Conservation (phyloP, 768 basidiomycete species). For the Grammothele lineata region DNA sequence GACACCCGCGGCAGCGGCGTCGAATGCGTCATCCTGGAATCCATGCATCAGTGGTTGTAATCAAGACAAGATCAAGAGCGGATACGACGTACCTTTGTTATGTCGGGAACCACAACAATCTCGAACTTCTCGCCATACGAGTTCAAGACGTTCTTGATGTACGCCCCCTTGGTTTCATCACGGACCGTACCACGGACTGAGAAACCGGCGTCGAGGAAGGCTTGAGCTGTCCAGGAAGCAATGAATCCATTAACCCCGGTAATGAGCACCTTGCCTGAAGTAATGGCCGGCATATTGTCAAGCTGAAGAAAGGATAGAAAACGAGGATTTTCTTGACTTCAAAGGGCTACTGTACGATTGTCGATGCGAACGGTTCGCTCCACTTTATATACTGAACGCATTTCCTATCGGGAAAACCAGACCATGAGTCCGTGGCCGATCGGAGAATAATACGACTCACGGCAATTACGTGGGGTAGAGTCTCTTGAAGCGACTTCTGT, state of each 20-base stretch:
- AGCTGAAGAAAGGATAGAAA: no score
- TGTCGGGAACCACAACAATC: conserved; percentile 43
- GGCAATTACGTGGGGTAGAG: no score
- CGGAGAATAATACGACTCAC: no score
- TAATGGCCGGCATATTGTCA: conserved; percentile 19
- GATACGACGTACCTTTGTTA: conserved; percentile 31
- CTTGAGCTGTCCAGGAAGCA: conserved; percentile 25
- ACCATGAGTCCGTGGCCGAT: no score
- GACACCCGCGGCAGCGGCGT: conserved; percentile 71
- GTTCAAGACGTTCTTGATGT: conserved; percentile 34
- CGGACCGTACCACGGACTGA: conserved; percentile 40
- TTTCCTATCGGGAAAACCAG: no score
- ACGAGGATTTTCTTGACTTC: no score
- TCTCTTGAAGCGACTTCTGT: no score
- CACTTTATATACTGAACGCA: no score
- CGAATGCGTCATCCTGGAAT: conserved; percentile 58
- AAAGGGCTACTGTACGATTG: no score
- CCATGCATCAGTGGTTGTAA: not conserved
- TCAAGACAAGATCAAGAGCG: not conserved
- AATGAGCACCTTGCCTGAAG: conserved; percentile 19
- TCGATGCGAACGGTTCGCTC: no score
- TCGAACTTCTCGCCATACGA: conserved; percentile 32
- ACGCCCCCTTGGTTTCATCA: conserved; percentile 35
- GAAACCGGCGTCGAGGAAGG: conserved; percentile 34
- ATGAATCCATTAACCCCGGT: conserved; percentile 3